Evolutionary conservation across 331 rosid species (phyloP).

Genomic region (Arachis monticola): DNA sequence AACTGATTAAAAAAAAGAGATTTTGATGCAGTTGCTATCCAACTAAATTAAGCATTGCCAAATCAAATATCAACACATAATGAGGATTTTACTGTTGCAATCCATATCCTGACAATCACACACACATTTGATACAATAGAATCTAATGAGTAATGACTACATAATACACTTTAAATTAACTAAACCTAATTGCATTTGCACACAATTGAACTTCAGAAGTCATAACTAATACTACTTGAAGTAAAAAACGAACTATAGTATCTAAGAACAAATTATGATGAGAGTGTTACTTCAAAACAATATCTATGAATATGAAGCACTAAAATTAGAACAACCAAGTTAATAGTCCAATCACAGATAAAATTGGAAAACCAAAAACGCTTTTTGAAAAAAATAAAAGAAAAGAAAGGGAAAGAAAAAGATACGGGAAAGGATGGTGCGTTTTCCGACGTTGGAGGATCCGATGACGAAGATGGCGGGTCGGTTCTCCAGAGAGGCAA

Average conservation of each 20-base stretch:
- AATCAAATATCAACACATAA: not conserved
- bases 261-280: not conserved
- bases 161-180: too few relatives aligned
- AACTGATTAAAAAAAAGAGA: not conserved
- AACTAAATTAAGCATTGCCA: too few relatives aligned
- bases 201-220: not conserved
- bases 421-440: conserved; percentile 79
- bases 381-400: not conserved
- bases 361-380: not conserved
- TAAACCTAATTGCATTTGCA: not conserved
- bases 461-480: conserved; percentile 78
- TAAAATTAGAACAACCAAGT: not conserved
- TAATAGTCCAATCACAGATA: not conserved
- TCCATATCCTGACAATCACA: too few relatives aligned
- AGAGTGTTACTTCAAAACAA: not conserved
- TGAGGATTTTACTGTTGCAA: too few relatives aligned
- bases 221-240: not conserved
- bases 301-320: not conserved
- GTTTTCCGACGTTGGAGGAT: conserved; percentile 82
- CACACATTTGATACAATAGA: too few relatives aligned
- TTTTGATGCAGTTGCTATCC: not conserved
- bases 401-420: not conserved
- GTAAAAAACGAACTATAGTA: not conserved
- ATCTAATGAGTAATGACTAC: too few relatives aligned
- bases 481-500: conserved; percentile 51